Conservation (phyloP, 1,139 yeast genomes). For the Arxiozyma heterogenica region DNA sequence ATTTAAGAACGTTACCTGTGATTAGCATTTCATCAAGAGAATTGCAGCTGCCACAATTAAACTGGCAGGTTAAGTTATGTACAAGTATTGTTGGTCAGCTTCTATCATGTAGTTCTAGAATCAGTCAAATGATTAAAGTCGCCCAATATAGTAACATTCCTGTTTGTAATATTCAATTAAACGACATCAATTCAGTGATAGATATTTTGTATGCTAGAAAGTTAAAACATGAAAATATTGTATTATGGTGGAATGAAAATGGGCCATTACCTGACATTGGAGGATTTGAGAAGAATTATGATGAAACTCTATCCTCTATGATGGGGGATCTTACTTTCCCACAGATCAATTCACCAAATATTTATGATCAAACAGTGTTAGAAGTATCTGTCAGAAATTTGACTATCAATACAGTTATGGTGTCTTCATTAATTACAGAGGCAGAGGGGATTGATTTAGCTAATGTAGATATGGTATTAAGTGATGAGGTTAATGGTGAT, state of each 20-base stretch:
- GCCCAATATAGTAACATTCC: slow-evolving; percentile 77
- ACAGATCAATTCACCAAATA: slow-evolving; percentile 66
- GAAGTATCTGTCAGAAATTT: slow-evolving; percentile 75
- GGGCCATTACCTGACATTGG: slow-evolving; percentile 76
- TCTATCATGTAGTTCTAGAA: slow-evolving; percentile 67
- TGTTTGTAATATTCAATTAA: slow-evolving; percentile 69
- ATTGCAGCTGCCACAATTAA: slow-evolving; percentile 60
- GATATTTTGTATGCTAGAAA: slow-evolving; percentile 83
- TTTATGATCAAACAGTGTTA: slow-evolving; percentile 68
- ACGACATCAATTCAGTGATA: slow-evolving; percentile 67
- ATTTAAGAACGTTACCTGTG: slow-evolving; percentile 54
- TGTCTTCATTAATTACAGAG: slow-evolving; percentile 75
- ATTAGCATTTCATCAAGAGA: slow-evolving; percentile 51
- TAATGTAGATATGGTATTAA: slow-evolving; percentile 33
- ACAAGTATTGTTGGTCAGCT: slow-evolving; percentile 63
- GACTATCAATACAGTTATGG: slow-evolving; percentile 75
- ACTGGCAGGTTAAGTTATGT: slow-evolving; percentile 75
- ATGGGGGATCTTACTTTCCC: slow-evolving; percentile 65
- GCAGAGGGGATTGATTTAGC: slow-evolving; percentile 84
- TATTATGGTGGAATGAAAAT: slow-evolving; percentile 87
- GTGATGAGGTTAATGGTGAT: slow-evolving; percentile 7
- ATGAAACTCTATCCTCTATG: slow-evolving; percentile 27
- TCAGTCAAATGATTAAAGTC: slow-evolving; percentile 54
- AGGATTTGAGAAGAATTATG: slow-evolving; percentile 61
- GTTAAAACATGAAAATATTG: slow-evolving; percentile 53